phyloP scores from a whole-genome alignment of 805 yeast species.

The Cyberlindnera bimundalis region DNA sequence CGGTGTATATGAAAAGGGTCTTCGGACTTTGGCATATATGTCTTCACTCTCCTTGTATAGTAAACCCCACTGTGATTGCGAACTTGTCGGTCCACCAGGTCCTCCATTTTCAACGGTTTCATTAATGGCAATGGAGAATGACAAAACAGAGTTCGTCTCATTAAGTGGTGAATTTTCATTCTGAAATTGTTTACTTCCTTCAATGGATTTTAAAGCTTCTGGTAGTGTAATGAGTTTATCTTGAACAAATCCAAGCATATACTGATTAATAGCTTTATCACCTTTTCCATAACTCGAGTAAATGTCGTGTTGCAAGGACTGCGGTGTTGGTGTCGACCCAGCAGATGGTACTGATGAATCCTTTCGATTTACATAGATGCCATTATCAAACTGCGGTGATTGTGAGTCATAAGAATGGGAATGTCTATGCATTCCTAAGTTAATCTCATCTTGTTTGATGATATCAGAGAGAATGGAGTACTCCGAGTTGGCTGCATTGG shows the following conservation, averaged over 20 bases:
- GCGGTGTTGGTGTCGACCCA: conserved; percentile 19
- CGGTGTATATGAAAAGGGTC: conserved; percentile 85
- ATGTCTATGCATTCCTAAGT: not conserved
- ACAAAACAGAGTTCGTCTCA: conserved; percentile 6
- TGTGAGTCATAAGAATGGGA: conserved; percentile 6
- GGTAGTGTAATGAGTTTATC: conserved; percentile 50
- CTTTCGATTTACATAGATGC: conserved; percentile 5
- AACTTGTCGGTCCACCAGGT: conserved; percentile 4
- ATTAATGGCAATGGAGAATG: conserved; percentile 29
- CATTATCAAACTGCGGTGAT: conserved; percentile 15
- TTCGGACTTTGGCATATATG: conserved; percentile 68
- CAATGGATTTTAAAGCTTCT: conserved; percentile 42
- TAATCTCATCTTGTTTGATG: conserved; percentile 39
- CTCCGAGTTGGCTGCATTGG: conserved; percentile 71
- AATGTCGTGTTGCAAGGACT: conserved; percentile 18
- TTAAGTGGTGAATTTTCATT: not conserved
- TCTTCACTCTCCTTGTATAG: conserved; percentile 65
- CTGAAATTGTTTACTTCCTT: conserved; percentile 18
- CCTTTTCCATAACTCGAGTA: conserved; percentile 40
- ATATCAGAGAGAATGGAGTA: conserved; percentile 67
- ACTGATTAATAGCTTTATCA: conserved; percentile 63
- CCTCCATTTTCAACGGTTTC: conserved; percentile 16
- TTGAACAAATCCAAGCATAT: conserved; percentile 51
- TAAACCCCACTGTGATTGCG: conserved; percentile 34
- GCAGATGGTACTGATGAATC: conserved; percentile 8